Base-by-base conservation (phyloP, 2,329 filamentous ascomycete genomes). In the Parastagonospora nodorum region DNA sequence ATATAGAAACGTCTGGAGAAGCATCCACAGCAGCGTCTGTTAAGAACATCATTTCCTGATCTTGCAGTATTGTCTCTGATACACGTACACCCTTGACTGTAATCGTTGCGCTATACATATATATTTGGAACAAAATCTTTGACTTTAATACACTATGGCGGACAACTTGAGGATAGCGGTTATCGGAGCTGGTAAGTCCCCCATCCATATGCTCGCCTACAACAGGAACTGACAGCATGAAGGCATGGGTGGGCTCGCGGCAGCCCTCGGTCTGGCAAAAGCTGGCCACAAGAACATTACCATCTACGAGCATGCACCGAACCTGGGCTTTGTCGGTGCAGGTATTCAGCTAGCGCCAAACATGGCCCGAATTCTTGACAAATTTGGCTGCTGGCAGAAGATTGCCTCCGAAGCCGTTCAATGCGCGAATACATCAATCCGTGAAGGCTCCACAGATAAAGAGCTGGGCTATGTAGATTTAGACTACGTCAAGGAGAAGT, bases 281-380 rank as follows among this genome's bases (percentile, higher is more conserved):
- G 85, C 86, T 62, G 90, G 89, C 7, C 92, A 93, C 74, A 83
- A 79, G 57, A 77, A 88, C 50, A 87, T 93, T 64, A 79, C 87
- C 47, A 84, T 93, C 43, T 93, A 86, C 69, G 90, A 93, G 69
- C 83, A 81, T 31, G 89, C 89, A 0, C 83, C 86, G 4, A 83
- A 85, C 58, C 80, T 93, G 4, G 89, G 89, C 5, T 93, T 93
- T 63, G 89, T 93, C 1, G 90, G 90, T 19, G 90, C 90, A 1
- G 90, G 90, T 5, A 93, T 94, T 58, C 90, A 95, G 69, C 80
- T 93, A 50, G 88, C 90, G 0, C 90, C 90, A 0, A 95, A 94
- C 60, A 88, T 93, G 82, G 86, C 87, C 3, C 83, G 88, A 2
- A 88, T 94, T 8, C 80, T 94, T 10, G 86, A 90, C 66, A 78